Conservation (phyloP, 768 basidiomycete genomes). For the Termitomyces sp. region DNA sequence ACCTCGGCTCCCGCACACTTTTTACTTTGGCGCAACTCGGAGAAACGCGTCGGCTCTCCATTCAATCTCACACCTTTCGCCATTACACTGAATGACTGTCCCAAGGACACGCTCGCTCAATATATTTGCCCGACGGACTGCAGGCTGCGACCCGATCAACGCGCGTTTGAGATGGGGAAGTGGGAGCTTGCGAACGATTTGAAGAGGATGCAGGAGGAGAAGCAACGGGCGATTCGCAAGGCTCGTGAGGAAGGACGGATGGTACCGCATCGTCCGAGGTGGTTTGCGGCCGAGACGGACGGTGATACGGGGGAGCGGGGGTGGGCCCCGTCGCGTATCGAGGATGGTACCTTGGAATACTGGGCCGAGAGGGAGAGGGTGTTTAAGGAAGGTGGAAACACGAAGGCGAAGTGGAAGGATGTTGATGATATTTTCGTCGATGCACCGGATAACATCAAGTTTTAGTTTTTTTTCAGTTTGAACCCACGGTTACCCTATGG, state of each 20-base stretch:
- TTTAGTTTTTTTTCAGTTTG: not conserved
- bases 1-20: slow-evolving; percentile 32
- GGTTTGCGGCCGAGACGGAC: slow-evolving; percentile 83
- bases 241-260: slow-evolving; percentile 70
- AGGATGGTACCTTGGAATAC: slow-evolving; percentile 56
- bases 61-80: slow-evolving; percentile 97
- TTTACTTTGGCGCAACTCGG: slow-evolving; percentile 89
- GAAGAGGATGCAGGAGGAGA: slow-evolving; percentile 80
- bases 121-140: slow-evolving; percentile 90
- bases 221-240: slow-evolving; percentile 67
- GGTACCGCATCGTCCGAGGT: slow-evolving; percentile 74
- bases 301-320: slow-evolving; percentile 86
- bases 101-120: slow-evolving; percentile 57
- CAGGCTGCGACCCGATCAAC: slow-evolving; percentile 85
- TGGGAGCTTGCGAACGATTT: slow-evolving; percentile 81
- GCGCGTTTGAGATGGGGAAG: slow-evolving; percentile 87
- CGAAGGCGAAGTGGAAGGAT: slow-evolving; percentile 46
- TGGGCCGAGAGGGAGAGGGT: slow-evolving; percentile 75
- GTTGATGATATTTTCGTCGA: slow-evolving; percentile 84
- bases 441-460: slow-evolving; percentile 33
- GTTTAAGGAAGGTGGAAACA: slow-evolving; percentile 33
- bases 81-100: slow-evolving; percentile 87
- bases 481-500: not conserved
- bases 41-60: slow-evolving; percentile 69
- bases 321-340: slow-evolving; percentile 65